Percentiles rank a stretch among this genome's conserved stretches.
Evolutionary conservation across 2,329 filamentous ascomycete genomes (phyloP).

Genomic region (Metarhizium humberi): DNA sequence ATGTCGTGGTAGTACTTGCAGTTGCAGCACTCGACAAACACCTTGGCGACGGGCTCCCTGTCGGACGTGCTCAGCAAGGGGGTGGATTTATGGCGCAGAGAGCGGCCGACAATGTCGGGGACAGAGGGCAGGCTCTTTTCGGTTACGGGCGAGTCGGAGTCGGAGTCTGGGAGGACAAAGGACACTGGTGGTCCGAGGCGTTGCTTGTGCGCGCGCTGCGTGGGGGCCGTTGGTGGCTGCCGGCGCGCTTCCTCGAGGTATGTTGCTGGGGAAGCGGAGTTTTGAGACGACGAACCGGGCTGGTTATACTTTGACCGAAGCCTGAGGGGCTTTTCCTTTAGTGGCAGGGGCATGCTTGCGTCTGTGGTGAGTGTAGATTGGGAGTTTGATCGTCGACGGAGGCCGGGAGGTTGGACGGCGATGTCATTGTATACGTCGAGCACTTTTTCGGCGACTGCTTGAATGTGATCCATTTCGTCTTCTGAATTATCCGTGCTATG

Average conservation of each 20-base stretch:
- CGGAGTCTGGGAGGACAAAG: slow-evolving; percentile 5
- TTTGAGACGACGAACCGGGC: not conserved
- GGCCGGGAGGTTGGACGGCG: slow-evolving; percentile 9
- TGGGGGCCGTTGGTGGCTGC: slow-evolving; percentile 7
- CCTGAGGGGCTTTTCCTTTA: slow-evolving; percentile 29
- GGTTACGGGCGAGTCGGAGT: not conserved
- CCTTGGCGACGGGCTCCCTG: slow-evolving; percentile 44
- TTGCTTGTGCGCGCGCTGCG: slow-evolving; percentile 6
- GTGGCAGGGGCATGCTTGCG: slow-evolving; percentile 22
- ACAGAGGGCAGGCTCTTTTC: not conserved
- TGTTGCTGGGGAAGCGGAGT: slow-evolving; percentile 4
- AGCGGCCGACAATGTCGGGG: not conserved
- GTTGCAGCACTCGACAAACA: slow-evolving; percentile 56
- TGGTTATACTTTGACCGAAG: slow-evolving; percentile 11
- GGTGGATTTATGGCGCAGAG: slow-evolving; percentile 5
- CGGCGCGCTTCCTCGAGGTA: slow-evolving; percentile 14
- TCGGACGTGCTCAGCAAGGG: slow-evolving; percentile 6
- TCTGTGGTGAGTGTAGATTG: slow-evolving; percentile 8
- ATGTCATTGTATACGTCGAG: slow-evolving; percentile 10
- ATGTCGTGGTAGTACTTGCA: slow-evolving; percentile 59
- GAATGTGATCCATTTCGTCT: slow-evolving; percentile 7
- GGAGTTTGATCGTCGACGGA: slow-evolving; percentile 8
- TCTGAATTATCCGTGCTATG: slow-evolving; percentile 4
- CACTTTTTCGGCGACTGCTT: slow-evolving; percentile 11
- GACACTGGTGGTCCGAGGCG: slow-evolving; percentile 13